Percentiles rank a stretch among this genome's conserved stretches.
phyloP scores from a whole-genome alignment of 1,284 basidiomycete genomes.

The Ceratobasidium papillatum region DNA sequence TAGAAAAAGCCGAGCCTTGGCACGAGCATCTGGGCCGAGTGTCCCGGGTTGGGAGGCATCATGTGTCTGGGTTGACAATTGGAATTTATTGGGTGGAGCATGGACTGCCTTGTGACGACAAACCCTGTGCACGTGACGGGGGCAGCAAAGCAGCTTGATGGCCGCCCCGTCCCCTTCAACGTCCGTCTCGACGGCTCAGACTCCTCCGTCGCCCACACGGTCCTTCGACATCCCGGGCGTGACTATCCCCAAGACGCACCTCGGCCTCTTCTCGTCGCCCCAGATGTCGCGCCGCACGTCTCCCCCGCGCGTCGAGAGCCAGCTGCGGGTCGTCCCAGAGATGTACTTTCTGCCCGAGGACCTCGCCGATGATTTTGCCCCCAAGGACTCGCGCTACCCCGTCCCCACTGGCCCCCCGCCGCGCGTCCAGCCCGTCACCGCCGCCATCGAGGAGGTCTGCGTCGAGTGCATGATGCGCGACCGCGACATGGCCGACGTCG shows the following conservation, averaged over 20 bases:
- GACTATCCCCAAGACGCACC: background rate
- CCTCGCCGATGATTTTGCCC: slow-evolving; percentile 14
- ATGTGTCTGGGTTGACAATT: background rate
- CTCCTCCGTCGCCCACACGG: background rate
- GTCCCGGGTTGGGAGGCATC: background rate
- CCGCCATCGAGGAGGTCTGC: slow-evolving; percentile 77
- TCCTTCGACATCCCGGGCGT: background rate
- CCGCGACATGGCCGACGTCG: slow-evolving; percentile 96
- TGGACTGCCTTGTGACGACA: slow-evolving; percentile 1
- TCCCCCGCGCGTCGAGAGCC: slow-evolving; percentile 5
- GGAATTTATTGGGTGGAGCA: background rate
- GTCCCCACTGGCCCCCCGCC: slow-evolving; percentile 52
- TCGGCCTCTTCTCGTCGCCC: slow-evolving; percentile 18
- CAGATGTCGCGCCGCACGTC: slow-evolving; percentile 20
- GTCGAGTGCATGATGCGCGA: slow-evolving; percentile 99
- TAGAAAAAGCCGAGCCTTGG: slow-evolving; percentile 7
- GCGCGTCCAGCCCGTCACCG: slow-evolving; percentile 52
- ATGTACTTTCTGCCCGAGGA: slow-evolving; percentile 28
- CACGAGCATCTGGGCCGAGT: background rate
- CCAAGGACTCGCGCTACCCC: slow-evolving; percentile 27
- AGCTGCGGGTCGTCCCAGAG: slow-evolving; percentile 25
- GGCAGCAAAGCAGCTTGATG: background rate
- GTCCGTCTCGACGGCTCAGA: slow-evolving; percentile 1
- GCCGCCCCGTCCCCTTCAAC: slow-evolving; percentile 2
- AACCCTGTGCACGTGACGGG: background rate